Base-by-base conservation (phyloP, 305 asterid species). In the Fraxinus xanthoxyloides region DNA sequence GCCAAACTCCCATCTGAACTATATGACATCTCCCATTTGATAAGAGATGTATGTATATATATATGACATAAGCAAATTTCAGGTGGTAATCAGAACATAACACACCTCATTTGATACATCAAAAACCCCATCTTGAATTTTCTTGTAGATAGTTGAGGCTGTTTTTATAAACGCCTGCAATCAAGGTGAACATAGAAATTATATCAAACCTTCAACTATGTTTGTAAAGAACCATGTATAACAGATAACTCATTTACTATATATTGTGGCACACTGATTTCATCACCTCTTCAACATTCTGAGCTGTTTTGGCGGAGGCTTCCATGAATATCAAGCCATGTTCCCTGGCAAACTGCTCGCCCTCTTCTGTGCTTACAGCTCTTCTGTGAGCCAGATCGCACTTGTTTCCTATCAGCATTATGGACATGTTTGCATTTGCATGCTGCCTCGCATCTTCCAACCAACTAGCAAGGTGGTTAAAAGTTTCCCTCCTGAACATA, bases 331-430 rank as follows among this genome's bases (percentile, higher is more conserved):
- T 85, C 80, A 93, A 85, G 51, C 98, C 97, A 85, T 93, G 81
- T 80, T 93, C 94, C 86, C 85, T 89, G 21, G 97, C 98, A 87
- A 93, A 92, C 81, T 92, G 97, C 78, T 88, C 92, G 0, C 98
- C 97, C 86, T 93, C 98, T 86, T 90, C 97, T 0, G 90, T 92
- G 88, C 93, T 92, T 61, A 93, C 97, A n/a, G 97, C 98, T 82
- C 95, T 88, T 88, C 93, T 85, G 78, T 89, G 93, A 51, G 94
- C 89, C 75, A 91, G 83, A 87, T 92, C 97, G 38, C 92, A 80
- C 87, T 91, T 93, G 80, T 93, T 92, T 17, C 94, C 97, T 17
- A 93, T 84, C 82, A 93, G 84, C 91, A 91, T 92, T 79, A 93
- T 89, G 34, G 89, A 84, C 98, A 91, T 92, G 86, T 91, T 92